phyloP scores from a whole-genome alignment of 2,329 filamentous ascomycete species.

The Clonostachys chloroleuca region DNA sequence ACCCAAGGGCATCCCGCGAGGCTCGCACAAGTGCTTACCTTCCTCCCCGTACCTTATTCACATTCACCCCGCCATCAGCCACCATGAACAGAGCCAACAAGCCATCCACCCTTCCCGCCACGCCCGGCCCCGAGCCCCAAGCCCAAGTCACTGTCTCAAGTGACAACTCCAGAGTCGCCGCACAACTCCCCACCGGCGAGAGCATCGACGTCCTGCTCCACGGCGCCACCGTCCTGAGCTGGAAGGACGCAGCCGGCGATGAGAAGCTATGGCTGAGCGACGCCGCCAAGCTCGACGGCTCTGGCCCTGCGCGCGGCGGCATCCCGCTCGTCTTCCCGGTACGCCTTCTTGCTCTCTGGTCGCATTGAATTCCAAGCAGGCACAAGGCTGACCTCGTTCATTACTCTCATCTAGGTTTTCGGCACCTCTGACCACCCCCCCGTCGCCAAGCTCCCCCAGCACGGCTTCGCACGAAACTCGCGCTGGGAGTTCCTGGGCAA shows the following conservation, averaged over 20 bases:
- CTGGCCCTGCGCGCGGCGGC: constrained; percentile 84
- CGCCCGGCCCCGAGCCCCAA: constrained; percentile 69
- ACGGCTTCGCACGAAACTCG: constrained; percentile 88
- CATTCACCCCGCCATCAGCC: neutral
- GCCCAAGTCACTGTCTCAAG: constrained; percentile 71
- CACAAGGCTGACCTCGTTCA: neutral
- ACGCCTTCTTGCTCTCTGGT: constrained; percentile 18
- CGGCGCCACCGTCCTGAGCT: constrained; percentile 88
- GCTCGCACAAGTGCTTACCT: too few relatives aligned
- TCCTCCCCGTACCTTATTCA: too few relatives aligned
- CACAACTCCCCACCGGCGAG: constrained; percentile 80
- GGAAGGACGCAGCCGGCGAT: constrained; percentile 74
- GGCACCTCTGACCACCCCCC: constrained; percentile 73
- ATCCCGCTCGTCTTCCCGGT: constrained; percentile 93
- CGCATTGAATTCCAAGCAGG: too few relatives aligned
- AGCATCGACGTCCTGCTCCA: constrained; percentile 82
- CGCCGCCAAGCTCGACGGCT: constrained; percentile 75
- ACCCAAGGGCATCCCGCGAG: too few relatives aligned
- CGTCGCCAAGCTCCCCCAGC: constrained; percentile 80
- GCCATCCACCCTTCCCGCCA: constrained; percentile 70
- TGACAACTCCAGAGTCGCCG: constrained; percentile 69
- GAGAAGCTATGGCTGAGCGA: constrained; percentile 89
- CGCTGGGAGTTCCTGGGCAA: constrained; percentile 94
- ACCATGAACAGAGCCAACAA: constrained; percentile 87
- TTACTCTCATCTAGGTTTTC: constrained; percentile 59